These are phyloP conservation scores for Ceratocystis albifundus DNA, from an alignment of 2,329 filamentous ascomycete genomes.

Conservation along the genomic window DNA sequence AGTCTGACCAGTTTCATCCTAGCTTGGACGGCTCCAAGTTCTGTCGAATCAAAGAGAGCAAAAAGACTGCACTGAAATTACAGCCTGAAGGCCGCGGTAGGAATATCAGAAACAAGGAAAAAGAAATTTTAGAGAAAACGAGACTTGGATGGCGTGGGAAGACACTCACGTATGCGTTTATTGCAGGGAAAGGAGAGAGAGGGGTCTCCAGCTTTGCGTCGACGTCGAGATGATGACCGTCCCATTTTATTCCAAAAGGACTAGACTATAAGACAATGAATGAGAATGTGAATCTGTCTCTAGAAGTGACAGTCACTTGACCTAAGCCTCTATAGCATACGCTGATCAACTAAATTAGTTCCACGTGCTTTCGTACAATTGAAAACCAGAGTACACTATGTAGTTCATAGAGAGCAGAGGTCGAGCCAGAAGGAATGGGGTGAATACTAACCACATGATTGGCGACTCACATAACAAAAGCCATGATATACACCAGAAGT, in stretches of 20 bases:
- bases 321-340: no score
- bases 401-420: no score
- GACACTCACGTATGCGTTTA: background rate
- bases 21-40: background rate
- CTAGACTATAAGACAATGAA: background rate
- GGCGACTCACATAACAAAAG: no score
- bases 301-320: no score
- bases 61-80: background rate
- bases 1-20: background rate
- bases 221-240: background rate
- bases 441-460: no score
- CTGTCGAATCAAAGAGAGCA: background rate
- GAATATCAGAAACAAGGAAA: background rate
- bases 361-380: no score
- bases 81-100: background rate
- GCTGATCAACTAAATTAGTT: no score
- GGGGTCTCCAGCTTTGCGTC: background rate
- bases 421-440: no score
- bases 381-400: no score
- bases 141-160: background rate
- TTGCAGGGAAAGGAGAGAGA: background rate
- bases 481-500: no score
- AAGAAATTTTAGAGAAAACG: background rate
- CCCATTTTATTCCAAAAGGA: background rate
- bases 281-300: no score